Base-by-base conservation (phyloP, 768 basidiomycete species). In the Lepiota venenata region DNA sequence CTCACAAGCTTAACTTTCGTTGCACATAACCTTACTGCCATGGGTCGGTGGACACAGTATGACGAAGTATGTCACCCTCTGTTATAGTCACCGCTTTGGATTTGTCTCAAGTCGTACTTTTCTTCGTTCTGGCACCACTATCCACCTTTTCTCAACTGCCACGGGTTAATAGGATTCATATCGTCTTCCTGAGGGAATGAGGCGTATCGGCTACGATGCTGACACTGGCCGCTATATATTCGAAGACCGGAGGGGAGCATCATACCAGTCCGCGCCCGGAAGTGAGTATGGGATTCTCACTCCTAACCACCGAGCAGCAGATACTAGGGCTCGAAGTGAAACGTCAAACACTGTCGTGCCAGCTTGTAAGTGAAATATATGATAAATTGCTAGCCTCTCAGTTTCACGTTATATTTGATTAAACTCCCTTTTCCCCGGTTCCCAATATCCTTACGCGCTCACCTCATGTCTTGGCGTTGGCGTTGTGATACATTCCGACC, bases 141-240 rank as follows among this genome's bases (percentile, higher is more conserved):
- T 32, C 46, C 2, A n/a, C 12, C 8, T 20, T 21, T 14, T 49
- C 27, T 42, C 15, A 4, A 36, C 16, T 32, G 47, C 15, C 39
- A 37, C 9, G 63, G 59, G 37, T 39, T 44, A 9, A 27, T 27
- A 81, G 80, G 80, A 82, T 59, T 72, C 72, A 44, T 69, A 74
- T 62, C 74, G 79, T 39, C 67, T 79, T 6, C 75, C 77, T 6
- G 70, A 72, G 52, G 81, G 81, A 25, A 68, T 82, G 61, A 72
- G 68, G 47, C 71, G 82, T 5, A 69, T 80, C 10, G 77, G 66
- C 2, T 84, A 83, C 52, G 82, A 84, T 56, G 72, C 79, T 0
- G 82, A 84, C 50, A 72, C 76, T 0, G 62, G 70, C n/a, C 65
- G 69, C 12, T 83, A 82, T 54, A 77, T 72, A 3, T 84, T 82